Percentiles rank a stretch among this genome's conserved stretches.
Evolutionary conservation across 345 rosid species (phyloP).

Genomic region (Salix exigua): DNA sequence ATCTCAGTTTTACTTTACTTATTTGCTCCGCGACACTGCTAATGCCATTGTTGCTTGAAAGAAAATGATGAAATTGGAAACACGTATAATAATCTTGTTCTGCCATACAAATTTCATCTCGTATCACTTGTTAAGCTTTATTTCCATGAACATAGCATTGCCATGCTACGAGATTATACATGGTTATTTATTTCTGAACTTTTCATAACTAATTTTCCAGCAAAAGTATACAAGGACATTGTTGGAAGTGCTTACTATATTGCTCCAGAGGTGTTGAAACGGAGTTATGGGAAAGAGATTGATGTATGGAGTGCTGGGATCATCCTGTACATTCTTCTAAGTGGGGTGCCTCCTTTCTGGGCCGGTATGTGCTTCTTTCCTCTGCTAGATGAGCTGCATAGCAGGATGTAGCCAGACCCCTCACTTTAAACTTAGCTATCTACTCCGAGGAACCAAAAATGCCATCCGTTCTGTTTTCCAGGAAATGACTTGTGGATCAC

Average conservation of each 20-base stretch:
- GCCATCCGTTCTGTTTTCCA: neutral
- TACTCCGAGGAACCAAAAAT: neutral
- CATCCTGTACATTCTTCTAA: conserved; percentile 27
- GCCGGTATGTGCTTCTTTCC: conserved; percentile 8
- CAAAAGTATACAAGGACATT: conserved; percentile 16
- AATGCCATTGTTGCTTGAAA: too few species aligned
- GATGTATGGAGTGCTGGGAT: conserved; percentile 38
- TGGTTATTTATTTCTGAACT: neutral
- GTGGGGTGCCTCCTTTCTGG: conserved; percentile 33
- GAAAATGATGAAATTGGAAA: too few species aligned
- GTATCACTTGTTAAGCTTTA: too few species aligned
- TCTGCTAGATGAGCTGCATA: too few species aligned
- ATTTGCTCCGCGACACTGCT: too few species aligned
- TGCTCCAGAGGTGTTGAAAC: conserved; percentile 31
- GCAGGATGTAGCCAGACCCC: too few species aligned
- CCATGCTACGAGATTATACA: neutral
- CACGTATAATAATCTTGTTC: too few species aligned
- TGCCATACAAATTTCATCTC: too few species aligned
- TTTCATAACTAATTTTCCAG: conserved; percentile 1
- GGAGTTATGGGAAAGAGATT: conserved; percentile 28
- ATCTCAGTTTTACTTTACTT: too few species aligned
- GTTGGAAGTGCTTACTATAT: conserved; percentile 33
- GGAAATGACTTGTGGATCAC: neutral
- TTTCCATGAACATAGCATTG: too few species aligned
- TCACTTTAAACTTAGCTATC: too few species aligned